Evolutionary conservation across 306 rosid genomes (phyloP).

Genomic region (Acacia acuminata): DNA sequence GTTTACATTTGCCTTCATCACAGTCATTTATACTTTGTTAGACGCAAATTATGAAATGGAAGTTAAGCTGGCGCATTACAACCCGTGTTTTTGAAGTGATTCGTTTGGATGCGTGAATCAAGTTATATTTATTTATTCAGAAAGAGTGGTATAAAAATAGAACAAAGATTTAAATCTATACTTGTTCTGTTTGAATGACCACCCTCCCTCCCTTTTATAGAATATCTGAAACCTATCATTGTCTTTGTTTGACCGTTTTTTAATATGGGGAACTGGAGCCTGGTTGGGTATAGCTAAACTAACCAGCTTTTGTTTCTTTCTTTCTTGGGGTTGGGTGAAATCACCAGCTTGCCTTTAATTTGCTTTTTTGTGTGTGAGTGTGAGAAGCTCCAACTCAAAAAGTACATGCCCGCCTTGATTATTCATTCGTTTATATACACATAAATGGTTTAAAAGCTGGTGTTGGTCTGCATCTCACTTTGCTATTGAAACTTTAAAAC

Average conservation of each 20-base stretch:
- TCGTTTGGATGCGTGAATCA: not conserved
- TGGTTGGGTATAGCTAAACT: too few species aligned
- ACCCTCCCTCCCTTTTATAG: not conserved
- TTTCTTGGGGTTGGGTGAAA: not conserved
- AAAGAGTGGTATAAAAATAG: not conserved
- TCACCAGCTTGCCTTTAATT: not conserved
- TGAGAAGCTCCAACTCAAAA: conserved; percentile 1
- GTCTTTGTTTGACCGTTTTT: not conserved
- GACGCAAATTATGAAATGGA: not conserved
- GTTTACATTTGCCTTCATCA: not conserved
- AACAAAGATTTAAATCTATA: not conserved
- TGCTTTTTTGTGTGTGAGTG: not conserved
- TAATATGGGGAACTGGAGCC: not conserved
- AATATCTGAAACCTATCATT: not conserved
- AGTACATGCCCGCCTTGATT: not conserved
- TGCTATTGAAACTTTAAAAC: not conserved
- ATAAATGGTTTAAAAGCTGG: not conserved
- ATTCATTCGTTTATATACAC: not conserved
- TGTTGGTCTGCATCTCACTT: not conserved
- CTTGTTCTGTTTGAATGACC: not conserved
- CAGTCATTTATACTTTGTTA: not conserved
- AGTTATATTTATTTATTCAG: not conserved
- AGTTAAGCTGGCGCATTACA: not conserved
- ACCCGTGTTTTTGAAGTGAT: not conserved
- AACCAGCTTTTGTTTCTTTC: not conserved